Conservation (phyloP, 2,329 filamentous ascomycete genomes). For the Mycocentrospora acerina region DNA sequence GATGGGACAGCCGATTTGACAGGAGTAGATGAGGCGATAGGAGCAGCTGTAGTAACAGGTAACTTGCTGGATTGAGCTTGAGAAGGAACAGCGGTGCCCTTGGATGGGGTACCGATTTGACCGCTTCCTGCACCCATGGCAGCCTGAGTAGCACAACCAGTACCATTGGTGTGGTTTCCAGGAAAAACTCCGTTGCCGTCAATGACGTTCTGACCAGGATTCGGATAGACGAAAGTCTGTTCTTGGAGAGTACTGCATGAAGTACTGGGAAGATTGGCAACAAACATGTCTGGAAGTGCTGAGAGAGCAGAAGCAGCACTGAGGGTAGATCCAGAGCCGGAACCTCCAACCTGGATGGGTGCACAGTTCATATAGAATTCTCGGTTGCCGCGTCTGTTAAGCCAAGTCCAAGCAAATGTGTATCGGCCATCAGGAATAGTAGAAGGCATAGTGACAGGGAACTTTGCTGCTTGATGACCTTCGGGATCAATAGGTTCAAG, state of each 20-base stretch:
- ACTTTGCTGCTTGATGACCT: slow-evolving; percentile 60
- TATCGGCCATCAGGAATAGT: slow-evolving; percentile 73
- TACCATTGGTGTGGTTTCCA: slow-evolving; percentile 32
- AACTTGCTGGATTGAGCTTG: not conserved
- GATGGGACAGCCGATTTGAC: slow-evolving; percentile 7
- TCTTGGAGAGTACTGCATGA: slow-evolving; percentile 54
- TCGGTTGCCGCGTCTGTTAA: slow-evolving; percentile 88
- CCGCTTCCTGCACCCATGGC: slow-evolving; percentile 35
- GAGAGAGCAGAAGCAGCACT: slow-evolving; percentile 44
- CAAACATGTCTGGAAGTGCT: slow-evolving; percentile 71
- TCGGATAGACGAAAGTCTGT: slow-evolving; percentile 65
- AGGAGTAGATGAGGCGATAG: slow-evolving; percentile 4
- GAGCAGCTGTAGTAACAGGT: slow-evolving; percentile 3
- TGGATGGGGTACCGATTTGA: slow-evolving; percentile 26
- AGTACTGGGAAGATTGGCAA: slow-evolving; percentile 64
- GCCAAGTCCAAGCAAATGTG: slow-evolving; percentile 89
- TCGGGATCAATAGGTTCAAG: slow-evolving; percentile 15
- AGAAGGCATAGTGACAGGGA: slow-evolving; percentile 71
- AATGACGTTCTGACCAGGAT: slow-evolving; percentile 60
- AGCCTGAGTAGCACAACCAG: slow-evolving; percentile 30
- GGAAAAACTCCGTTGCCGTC: slow-evolving; percentile 29
- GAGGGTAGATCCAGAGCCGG: slow-evolving; percentile 29
- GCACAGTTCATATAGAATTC: slow-evolving; percentile 99
- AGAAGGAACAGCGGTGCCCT: slow-evolving; percentile 5
- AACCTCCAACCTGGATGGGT: slow-evolving; percentile 64